Conservation (phyloP, 768 basidiomycete genomes). For the Nidula microcarpa region DNA sequence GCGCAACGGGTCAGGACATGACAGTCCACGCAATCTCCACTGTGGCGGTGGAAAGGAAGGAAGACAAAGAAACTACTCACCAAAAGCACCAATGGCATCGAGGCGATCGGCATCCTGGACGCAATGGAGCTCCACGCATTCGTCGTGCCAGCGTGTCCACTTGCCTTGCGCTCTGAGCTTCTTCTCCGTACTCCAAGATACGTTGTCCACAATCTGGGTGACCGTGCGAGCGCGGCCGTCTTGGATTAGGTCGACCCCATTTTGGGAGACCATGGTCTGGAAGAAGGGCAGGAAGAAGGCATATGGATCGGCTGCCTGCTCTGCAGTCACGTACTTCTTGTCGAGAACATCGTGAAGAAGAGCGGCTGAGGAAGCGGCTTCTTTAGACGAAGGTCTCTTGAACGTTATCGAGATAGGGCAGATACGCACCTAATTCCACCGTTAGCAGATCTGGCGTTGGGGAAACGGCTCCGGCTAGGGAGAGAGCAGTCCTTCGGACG, state of each 20-base stretch:
- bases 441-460: conserved; percentile 64
- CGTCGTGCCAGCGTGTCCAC: conserved; percentile 66
- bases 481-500: conserved; percentile 74
- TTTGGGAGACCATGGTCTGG: conserved; percentile 32
- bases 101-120: conserved; percentile 80
- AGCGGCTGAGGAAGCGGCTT: conserved; percentile 45
- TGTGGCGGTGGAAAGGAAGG: no score
- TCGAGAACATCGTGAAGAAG: conserved; percentile 86
- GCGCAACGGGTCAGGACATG: background rate
- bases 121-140: conserved; percentile 74
- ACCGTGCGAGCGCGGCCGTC: conserved; percentile 59
- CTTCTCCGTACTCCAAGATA: conserved; percentile 86
- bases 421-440: conserved; percentile 61
- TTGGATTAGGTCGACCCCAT: conserved; percentile 51
- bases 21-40: background rate
- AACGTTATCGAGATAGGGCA: conserved; percentile 6
- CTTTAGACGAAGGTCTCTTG: background rate
- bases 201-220: conserved; percentile 65
- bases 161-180: conserved; percentile 49
- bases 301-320: conserved; percentile 57
- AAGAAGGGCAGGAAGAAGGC: conserved; percentile 70
- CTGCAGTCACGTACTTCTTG: conserved; percentile 73
- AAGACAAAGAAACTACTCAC: conserved; percentile 31
- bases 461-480: conserved; percentile 51
- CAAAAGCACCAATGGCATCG: conserved; percentile 81